Base-by-base conservation (phyloP, 148 eudicot species). In the Dysphania ambrosioides region DNA sequence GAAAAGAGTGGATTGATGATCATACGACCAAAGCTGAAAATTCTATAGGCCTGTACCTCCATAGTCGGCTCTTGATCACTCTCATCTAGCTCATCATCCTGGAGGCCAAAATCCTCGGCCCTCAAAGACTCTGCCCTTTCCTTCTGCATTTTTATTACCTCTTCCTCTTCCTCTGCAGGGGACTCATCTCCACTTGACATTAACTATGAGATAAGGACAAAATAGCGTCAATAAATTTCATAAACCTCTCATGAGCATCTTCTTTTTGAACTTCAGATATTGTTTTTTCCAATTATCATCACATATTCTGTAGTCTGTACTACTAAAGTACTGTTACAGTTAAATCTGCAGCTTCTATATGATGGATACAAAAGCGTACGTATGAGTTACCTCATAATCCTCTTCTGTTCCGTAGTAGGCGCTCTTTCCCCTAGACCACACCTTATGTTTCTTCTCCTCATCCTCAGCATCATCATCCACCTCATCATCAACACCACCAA, bases 1-100 rank as follows among this genome's bases (percentile, higher is more conserved):
- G 6, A 51, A 29, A 29, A 30, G 36, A 24, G 16, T 2, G 35
- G 27, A 62, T 71, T 23, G n/a, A 31, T 67, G 35, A 21, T 47
- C 24, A 30, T 29, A 53, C 41, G 19, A 35, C 13, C 9, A 18
- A 44, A 44, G 9, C 6, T 30, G 70, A 34, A 40, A 21, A 60
- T 15, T 35, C 24, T 24, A 40, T n/a, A 59, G 19, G 67, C 57
- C 47, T 61, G 30, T 31, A 90, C 99, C 92, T 81, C 93, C 70
- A 92, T 66, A 42, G 99, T 95, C 35, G 91, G 99, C 83, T 92
- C 96, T 53, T 68, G 79, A 47, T 92, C 93, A 76, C 86, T 85
- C 75, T 84, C 93, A 67, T 82, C 84, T 73, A 81, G 40, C 72
- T 86, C 84, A 68, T 72, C 78, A 72, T 79, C 85, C 51, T 85